Percentiles rank a stretch among this genome's conserved stretches.
phyloP scores from a whole-genome alignment of 805 yeast genomes.

The Ogataea ganodermae region DNA sequence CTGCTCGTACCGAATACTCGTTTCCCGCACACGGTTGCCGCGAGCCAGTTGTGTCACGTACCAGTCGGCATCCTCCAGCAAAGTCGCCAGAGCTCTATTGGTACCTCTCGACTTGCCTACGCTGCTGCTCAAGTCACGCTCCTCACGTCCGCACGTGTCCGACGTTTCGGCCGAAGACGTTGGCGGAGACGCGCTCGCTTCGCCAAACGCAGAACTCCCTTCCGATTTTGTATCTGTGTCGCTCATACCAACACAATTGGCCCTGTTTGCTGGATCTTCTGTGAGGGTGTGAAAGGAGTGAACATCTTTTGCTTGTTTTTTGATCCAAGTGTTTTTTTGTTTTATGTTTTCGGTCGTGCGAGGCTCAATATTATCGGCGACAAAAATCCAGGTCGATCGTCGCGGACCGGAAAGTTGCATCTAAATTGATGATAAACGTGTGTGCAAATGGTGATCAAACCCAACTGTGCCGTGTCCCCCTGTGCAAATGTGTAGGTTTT shows the following conservation, averaged over 20 bases:
- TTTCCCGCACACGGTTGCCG: constrained; percentile 11
- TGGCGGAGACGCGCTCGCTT: constrained; percentile 11
- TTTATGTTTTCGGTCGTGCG: no score
- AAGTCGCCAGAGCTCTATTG: constrained; percentile 11
- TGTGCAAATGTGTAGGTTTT: no score
- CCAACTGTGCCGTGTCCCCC: no score
- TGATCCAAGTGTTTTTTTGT: not conserved
- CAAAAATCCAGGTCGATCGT: no score
- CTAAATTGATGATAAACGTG: no score
- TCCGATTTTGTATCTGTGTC: constrained; percentile 14
- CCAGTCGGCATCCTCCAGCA: constrained; percentile 33
- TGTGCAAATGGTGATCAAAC: not conserved
- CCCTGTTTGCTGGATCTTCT: not conserved
- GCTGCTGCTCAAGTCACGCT: constrained; percentile 5
- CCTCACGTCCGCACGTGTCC: constrained; percentile 6
- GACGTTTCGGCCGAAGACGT: constrained; percentile 9
- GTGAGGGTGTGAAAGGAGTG: no score
- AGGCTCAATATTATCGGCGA: no score
- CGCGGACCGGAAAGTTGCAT: no score
- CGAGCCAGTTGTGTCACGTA: constrained; percentile 22
- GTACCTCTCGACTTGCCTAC: not conserved
- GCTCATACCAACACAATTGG: constrained; percentile 2
- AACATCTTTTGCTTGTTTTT: no score
- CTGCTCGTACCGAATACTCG: constrained; percentile 18
- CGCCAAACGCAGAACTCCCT: constrained; percentile 14